Base-by-base conservation (phyloP, 2,329 filamentous ascomycete species). In the Fusarium sp. region DNA sequence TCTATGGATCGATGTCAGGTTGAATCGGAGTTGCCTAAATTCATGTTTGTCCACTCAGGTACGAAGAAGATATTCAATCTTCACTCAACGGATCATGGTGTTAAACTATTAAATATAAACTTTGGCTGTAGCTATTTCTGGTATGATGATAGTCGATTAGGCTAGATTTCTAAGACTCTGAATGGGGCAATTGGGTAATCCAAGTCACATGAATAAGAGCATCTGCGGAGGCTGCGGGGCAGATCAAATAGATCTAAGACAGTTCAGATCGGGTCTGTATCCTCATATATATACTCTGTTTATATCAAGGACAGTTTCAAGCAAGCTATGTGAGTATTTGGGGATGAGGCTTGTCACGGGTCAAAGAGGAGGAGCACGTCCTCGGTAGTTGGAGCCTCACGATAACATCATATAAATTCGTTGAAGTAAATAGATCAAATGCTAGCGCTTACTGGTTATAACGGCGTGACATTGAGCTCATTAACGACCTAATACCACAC, bases 191-290 rank as follows among this genome's bases (percentile, higher is more conserved):
- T 23, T 45, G n/a, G 46, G n/a, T 42, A 14, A 23, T 29, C 25
- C 29, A 51, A 72, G 66, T 73, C 70, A 65, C 70, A 73, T 73
- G 70, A 49, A 73, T 55, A 44, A 33, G 19, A 33, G 45, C 51
- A 61, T 52, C 66, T 73, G 70, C 63, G 59, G 70, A 42, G 18
- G 37, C 29, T 64, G 70, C 52, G 66, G 70, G 70, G 70, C 51
- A 37, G 21, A 59, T 12, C 16, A 23, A 27, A 37, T 38, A 54
- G 21, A 52, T 66, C 58, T 48, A 49, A 73, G 60, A 66, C 65
- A 54, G 27, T 15, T 15, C 5, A 33, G 23, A 27, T 39, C 25
- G 7, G 23, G 7, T 27, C 23, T 29, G 29, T n/a, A 25, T 19
- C 37, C 1, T 41, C 5, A 4, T 33, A 2, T 25, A 4, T 25